Evolutionary conservation across 2,329 filamentous ascomycete genomes (phyloP).

Genomic region (Nothomitra cinnamomea): DNA sequence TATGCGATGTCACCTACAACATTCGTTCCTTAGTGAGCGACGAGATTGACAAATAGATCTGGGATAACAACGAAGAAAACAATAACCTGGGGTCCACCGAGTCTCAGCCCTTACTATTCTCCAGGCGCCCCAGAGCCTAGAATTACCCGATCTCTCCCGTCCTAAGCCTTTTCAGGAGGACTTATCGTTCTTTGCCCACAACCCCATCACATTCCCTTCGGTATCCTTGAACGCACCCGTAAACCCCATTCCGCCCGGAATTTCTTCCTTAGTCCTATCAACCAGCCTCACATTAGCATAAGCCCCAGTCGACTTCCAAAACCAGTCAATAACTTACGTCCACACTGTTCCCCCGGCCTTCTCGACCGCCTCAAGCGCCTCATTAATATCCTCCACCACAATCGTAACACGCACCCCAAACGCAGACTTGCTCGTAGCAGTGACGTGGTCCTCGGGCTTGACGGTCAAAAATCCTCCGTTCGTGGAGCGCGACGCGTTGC

Average conservation of each 20-base stretch:
- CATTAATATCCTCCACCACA: neutral
- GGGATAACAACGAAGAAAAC: too few relatives aligned
- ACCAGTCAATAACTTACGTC: too few relatives aligned
- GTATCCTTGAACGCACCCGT: neutral
- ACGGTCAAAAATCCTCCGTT: neutral
- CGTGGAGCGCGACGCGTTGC: neutral
- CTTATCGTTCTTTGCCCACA: neutral
- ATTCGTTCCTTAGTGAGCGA: too few relatives aligned
- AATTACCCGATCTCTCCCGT: too few relatives aligned
- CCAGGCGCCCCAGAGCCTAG: too few relatives aligned
- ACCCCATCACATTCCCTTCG: neutral
- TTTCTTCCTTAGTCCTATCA: neutral
- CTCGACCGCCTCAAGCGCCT: neutral
- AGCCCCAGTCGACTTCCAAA: too few relatives aligned
- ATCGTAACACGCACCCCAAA: neutral
- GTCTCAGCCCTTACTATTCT: too few relatives aligned
- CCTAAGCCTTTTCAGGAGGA: too few relatives aligned
- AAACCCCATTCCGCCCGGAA: neutral
- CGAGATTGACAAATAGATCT: too few relatives aligned
- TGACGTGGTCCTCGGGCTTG: neutral
- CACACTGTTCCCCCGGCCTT: neutral
- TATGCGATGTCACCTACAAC: too few relatives aligned
- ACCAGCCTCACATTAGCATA: neutral
- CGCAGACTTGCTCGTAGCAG: neutral
- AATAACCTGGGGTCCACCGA: too few relatives aligned